A percentile compares a stretch with the other conserved stretches of the same genome.
phyloP scores from a whole-genome alignment of 345 rosid genomes.

The Eucalyptus erythrocorys region DNA sequence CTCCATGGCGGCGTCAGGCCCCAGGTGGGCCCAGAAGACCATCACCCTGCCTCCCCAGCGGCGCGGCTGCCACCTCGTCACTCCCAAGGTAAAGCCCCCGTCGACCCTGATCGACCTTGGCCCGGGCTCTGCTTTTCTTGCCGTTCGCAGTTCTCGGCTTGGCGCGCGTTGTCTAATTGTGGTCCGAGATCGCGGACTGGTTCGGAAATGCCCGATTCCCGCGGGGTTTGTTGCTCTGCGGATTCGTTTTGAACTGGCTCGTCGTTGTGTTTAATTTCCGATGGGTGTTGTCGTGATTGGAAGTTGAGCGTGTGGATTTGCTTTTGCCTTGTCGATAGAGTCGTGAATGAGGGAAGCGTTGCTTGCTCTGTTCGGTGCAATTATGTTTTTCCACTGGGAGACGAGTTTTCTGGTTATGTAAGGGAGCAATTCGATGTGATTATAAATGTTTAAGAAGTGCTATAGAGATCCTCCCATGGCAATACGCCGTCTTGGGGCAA shows the following conservation, averaged over 20 bases:
- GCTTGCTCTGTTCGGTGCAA: neutral
- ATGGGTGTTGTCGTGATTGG: neutral
- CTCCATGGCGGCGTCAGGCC: conserved; percentile 39
- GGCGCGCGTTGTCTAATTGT: neutral
- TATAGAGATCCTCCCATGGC: neutral
- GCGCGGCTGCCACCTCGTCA: conserved; percentile 93
- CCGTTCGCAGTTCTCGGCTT: neutral
- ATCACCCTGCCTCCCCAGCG: conserved; percentile 60
- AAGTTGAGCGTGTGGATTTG: neutral
- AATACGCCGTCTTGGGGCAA: neutral
- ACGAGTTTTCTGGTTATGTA: neutral
- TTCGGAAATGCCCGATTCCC: neutral
- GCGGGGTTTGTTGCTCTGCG: neutral
- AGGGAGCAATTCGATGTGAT: neutral
- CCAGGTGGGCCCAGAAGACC: conserved; percentile 95
- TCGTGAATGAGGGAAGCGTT: neutral
- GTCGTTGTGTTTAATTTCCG: neutral
- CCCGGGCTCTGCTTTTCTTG: neutral
- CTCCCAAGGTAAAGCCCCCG: conserved; percentile 66
- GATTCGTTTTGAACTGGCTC: neutral
- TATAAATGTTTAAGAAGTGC: neutral
- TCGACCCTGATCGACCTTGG: neutral
- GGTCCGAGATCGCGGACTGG: neutral
- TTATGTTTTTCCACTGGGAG: neutral
- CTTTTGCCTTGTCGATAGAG: neutral